These are phyloP conservation scores for Lactifluus pinguis DNA, from an alignment of 768 basidiomycete genomes.

Conservation along the genomic window DNA sequence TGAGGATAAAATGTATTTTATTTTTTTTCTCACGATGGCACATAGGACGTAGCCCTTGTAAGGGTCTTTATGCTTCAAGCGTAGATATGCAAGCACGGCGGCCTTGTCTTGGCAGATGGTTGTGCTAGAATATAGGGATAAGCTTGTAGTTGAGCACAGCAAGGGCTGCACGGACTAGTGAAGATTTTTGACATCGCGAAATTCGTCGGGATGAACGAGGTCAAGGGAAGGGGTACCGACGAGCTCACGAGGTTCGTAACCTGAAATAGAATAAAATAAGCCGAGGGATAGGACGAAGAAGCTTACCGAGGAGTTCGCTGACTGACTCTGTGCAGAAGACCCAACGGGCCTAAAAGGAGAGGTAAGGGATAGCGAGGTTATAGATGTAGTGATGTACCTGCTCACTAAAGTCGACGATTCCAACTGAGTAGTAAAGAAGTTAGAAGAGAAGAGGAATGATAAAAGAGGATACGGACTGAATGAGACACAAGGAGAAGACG, in stretches of 20 bases:
- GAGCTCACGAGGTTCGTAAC: conserved; percentile 66
- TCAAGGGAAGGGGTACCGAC: conserved; percentile 60
- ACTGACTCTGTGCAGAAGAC: conserved; percentile 59
- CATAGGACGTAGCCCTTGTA: conserved; percentile 70
- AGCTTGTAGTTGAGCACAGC: neutral
- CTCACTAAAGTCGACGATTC: conserved; percentile 73
- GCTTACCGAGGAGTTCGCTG: conserved; percentile 50
- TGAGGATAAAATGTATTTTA: neutral
- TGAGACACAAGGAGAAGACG: conserved; percentile 47
- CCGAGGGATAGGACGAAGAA: neutral
- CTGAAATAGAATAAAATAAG: conserved; percentile 28
- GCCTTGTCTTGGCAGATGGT: conserved; percentile 75
- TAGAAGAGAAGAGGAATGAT: neutral
- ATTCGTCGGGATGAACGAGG: conserved; percentile 77
- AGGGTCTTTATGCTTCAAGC: conserved; percentile 72
- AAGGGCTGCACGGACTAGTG: conserved; percentile 47
- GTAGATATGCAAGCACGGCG: conserved; percentile 67
- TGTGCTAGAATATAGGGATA: conserved; percentile 35
- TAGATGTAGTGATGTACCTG: conserved; percentile 35
- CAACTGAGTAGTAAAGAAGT: conserved; percentile 37
- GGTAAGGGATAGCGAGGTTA: neutral
- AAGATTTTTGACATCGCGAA: conserved; percentile 50
- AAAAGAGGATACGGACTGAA: conserved; percentile 50
- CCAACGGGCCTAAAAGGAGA: conserved; percentile 47
- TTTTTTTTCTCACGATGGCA: conserved; percentile 53